A percentile compares a stretch with the other conserved stretches of the same genome.
phyloP scores from a whole-genome alignment of 768 basidiomycete species.

The Suillus subalutaceus region DNA sequence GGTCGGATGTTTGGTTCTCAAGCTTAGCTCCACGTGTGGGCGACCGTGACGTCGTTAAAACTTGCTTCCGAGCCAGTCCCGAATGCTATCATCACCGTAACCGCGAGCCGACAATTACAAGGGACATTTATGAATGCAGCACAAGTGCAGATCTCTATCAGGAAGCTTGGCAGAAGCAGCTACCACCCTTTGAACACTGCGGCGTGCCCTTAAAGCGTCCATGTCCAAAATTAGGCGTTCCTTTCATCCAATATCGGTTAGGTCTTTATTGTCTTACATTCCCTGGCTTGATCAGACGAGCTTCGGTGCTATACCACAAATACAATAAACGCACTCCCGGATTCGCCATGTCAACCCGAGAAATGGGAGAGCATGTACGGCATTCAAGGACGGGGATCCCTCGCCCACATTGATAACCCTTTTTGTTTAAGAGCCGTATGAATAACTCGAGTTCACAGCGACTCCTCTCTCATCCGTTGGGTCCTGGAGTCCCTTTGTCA shows the following conservation, averaged over 20 bases:
- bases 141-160: background rate
- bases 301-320: slow-evolving; percentile 12
- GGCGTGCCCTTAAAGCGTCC: background rate
- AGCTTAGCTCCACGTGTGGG: background rate
- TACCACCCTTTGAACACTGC: background rate
- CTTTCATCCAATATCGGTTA: slow-evolving; percentile 14
- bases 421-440: slow-evolving; percentile 17
- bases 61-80: background rate
- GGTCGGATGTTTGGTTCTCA: background rate
- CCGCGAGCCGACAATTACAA: background rate
- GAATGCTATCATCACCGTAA: background rate
- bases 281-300: background rate
- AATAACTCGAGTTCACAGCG: slow-evolving; percentile 7
- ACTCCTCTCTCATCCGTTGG: slow-evolving; percentile 20
- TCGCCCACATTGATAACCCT: background rate
- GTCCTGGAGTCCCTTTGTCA: slow-evolving; percentile 18
- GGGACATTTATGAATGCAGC: background rate
- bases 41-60: background rate
- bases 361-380: background rate
- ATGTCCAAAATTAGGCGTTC: slow-evolving; percentile 9
- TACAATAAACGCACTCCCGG: slow-evolving; percentile 12
- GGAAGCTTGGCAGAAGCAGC: background rate
- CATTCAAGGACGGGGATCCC: background rate
- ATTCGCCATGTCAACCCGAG: background rate
- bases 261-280: slow-evolving; percentile 16